Base-by-base conservation (phyloP, 495 filamentous ascomycete genomes). In the Penicillium parvum region DNA sequence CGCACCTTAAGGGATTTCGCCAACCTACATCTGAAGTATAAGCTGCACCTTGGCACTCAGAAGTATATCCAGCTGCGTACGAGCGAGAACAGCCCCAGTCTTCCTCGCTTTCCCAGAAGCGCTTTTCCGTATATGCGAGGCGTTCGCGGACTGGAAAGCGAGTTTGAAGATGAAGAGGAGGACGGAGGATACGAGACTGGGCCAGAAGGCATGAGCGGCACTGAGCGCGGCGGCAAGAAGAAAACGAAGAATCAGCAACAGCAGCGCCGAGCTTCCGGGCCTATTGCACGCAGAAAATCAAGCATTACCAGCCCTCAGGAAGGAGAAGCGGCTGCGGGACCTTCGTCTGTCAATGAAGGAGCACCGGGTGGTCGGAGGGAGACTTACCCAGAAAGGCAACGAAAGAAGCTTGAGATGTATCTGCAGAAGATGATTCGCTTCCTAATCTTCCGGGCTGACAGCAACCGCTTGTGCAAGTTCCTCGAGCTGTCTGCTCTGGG, bases 401-500 rank as follows among this genome's bases (percentile, higher is more conserved):
- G 91, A 37, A 84, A 81, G 61, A 90, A 88, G 52, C 71, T 99
- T 8, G 92, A 96, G 58, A 77, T 77, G 23, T 99, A 99, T 59
- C 70, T 99, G n/a, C 86, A 91, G 52, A 84, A 90, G 53, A 83
- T 97, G 81, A 95, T 95, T 17, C 77, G 85, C 14, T 94, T 87
- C 74, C 77, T 97, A 52, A 96, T 97, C 52, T 97, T 99, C 66
- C 80, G 92, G 32, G 80, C 92, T 11, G 94, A 96, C 55, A 95
- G 89, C 63, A 99, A 96, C 55, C 81, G 92, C 9, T 70, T 99
- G 9, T 99, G 92, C 69, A 91, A 90, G 53, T 99, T 99, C 58
- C 69, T 99, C 9, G 92, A 99, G 61, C 64, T 99, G 4, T 97
- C 92, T 43, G 90, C 94, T 2, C 73, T 99, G 6, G 94, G 94